Percentiles rank a stretch among this genome's conserved stretches.
Evolutionary conservation across 1,139 yeast species (phyloP).

Genomic region (Nakaseomyces delphensis): DNA sequence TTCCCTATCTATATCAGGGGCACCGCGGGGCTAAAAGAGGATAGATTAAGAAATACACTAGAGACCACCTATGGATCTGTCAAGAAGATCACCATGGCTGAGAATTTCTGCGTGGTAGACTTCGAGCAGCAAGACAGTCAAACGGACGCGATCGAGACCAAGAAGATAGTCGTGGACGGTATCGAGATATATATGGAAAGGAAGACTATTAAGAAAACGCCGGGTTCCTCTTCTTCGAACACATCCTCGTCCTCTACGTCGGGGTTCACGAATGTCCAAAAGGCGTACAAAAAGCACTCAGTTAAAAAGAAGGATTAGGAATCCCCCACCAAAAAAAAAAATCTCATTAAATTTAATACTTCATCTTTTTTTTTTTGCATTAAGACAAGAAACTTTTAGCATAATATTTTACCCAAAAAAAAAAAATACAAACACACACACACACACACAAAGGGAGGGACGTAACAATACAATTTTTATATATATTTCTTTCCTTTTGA

Average conservation of each 20-base stretch:
- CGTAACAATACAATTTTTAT: no score
- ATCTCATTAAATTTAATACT: no score
- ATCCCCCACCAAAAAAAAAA: no score
- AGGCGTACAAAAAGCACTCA: slow-evolving; percentile 8
- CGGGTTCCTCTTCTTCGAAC: slow-evolving; percentile 7
- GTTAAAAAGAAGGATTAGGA: slow-evolving; percentile 12
- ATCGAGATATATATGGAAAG: slow-evolving; percentile 23
- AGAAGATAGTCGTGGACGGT: slow-evolving; percentile 19
- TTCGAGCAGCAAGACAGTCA: slow-evolving; percentile 28
- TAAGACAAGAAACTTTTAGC: neutral
- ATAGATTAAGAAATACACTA: slow-evolving; percentile 19
- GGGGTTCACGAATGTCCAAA: slow-evolving; percentile 7
- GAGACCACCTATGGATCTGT: slow-evolving; percentile 27
- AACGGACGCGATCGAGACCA: slow-evolving; percentile 26
- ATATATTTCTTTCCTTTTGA: no score
- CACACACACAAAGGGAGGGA: no score
- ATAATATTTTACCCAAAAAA: no score
- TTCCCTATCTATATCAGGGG: slow-evolving; percentile 28
- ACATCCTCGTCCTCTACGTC: slow-evolving; percentile 12
- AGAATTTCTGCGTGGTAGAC: slow-evolving; percentile 29
- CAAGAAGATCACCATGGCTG: slow-evolving; percentile 25
- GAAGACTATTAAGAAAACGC: slow-evolving; percentile 22
- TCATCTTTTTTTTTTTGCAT: no score
- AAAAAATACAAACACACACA: no score
- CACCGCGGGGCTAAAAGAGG: slow-evolving; percentile 25